Conservation (phyloP, 2,329 filamentous ascomycete genomes). For the Saccharata proteae region DNA sequence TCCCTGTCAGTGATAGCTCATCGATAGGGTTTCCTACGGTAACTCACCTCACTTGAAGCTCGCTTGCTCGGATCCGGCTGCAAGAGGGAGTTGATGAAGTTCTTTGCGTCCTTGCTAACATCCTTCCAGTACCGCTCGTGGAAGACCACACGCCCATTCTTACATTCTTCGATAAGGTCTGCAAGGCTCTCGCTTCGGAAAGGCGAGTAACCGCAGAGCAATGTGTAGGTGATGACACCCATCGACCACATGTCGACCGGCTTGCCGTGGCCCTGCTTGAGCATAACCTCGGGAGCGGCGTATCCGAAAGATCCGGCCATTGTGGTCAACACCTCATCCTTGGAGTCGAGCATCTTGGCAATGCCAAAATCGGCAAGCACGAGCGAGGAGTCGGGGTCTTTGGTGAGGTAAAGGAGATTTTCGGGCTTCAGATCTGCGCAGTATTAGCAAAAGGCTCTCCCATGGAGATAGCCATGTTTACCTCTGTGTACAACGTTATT, state of each 20-base stretch:
- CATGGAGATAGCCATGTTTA: slow-evolving; percentile 28
- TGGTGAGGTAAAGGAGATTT: slow-evolving; percentile 87
- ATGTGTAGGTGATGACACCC: slow-evolving; percentile 95
- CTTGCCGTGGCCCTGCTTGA: slow-evolving; percentile 94
- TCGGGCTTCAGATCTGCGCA: slow-evolving; percentile 84
- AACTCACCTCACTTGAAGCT: slow-evolving; percentile 59
- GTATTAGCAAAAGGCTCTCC: slow-evolving; percentile 13
- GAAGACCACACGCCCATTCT: slow-evolving; percentile 72
- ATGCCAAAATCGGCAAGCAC: slow-evolving; percentile 97
- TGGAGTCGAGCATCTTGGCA: slow-evolving; percentile 89
- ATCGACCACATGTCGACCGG: slow-evolving; percentile 99
- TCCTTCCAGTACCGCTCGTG: slow-evolving; percentile 98
- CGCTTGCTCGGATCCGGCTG: slow-evolving; percentile 67
- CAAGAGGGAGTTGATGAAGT: slow-evolving; percentile 76
- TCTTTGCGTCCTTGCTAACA: slow-evolving; percentile 87
- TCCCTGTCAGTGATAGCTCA: slow-evolving; percentile 10
- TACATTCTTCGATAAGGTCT: slow-evolving; percentile 92
- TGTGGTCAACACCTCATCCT: slow-evolving; percentile 84
- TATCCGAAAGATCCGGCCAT: slow-evolving; percentile 99
- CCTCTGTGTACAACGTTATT: slow-evolving; percentile 95
- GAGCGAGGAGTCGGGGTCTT: slow-evolving; percentile 63
- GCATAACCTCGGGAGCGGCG: slow-evolving; percentile 94
- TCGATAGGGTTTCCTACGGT: neutral
- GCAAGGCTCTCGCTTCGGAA: slow-evolving; percentile 91
- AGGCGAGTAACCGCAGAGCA: slow-evolving; percentile 95